These are phyloP conservation scores for Trichosporon asahii DNA, from an alignment of 1,284 basidiomycete genomes.

Conservation along the genomic window DNA sequence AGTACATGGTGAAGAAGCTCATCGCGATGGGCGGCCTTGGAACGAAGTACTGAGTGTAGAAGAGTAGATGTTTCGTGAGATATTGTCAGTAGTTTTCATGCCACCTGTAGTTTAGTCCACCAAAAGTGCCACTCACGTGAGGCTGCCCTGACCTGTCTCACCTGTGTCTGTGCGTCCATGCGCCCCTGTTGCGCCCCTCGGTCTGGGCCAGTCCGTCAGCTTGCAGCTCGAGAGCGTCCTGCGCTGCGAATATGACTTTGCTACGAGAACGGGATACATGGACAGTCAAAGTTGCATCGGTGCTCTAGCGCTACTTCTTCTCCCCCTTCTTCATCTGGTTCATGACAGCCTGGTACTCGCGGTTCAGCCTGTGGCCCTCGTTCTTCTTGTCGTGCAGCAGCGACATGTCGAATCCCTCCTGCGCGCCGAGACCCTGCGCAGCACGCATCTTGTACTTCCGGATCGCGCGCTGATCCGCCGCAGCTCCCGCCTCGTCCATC, in stretches of 20 bases:
- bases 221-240: not conserved
- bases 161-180: not conserved
- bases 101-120: not conserved
- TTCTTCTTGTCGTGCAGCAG: constrained; percentile 29
- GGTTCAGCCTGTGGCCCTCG: constrained; percentile 46
- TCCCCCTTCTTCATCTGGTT: constrained; percentile 44
- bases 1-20: constrained; percentile 36
- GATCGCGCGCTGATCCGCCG: constrained; percentile 63
- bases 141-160: not conserved
- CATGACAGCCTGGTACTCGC: constrained; percentile 48
- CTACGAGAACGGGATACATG: too few species aligned
- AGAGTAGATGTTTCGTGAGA: not conserved
- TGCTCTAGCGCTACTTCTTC: constrained; percentile 8
- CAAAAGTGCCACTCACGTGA: not conserved
- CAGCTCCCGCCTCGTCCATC: constrained; percentile 64
- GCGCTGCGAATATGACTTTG: not conserved
- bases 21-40: constrained; percentile 21
- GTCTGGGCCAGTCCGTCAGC: not conserved
- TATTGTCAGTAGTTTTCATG: not conserved
- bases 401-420: constrained; percentile 35
- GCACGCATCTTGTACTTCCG: constrained; percentile 69
- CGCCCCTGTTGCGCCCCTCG: not conserved
- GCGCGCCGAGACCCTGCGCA: constrained; percentile 51
- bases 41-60: constrained; percentile 21
- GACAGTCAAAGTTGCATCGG: not conserved